Evolutionary conservation across 495 filamentous ascomycete genomes (phyloP), one percentile per base, ranked within the genome.

Genomic region (Aspergillus biplanus): DNA sequence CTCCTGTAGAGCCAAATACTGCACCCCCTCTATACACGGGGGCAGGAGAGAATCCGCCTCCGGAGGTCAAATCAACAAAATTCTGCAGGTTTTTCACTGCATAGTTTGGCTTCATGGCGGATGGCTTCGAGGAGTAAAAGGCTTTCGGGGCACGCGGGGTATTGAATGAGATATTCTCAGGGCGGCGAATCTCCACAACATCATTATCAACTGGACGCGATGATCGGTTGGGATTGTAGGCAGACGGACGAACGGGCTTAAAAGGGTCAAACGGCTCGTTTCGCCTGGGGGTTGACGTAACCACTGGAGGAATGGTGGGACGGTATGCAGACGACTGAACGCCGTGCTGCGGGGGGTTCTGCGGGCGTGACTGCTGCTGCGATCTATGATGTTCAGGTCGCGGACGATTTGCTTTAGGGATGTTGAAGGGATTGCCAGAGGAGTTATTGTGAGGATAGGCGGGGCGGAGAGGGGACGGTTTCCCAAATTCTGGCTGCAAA

Each of bases 401-500:
- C 5, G 80, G 46, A 15, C 78, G 76, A 56, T 81, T 77, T 15
- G 73, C 56, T 59, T 83, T 84, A 32, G 83, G 83, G 18, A 85
- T 76, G 56, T 84, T 84, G 68, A 85, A 85, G 6, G 80, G 73
- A 48, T 81, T 71, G 55, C 71, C 77, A 4, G 82, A 73, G 34
- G 75, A 72, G 27, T 74, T 66, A 21, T 52, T 65, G 37, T 71
- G 76, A 13, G 74, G 67, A 13, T 80, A 75, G 18, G 80, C 61
- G 12, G 78, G 80, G 62, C 86, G 72, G 64, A 82, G 68, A 34
- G 79, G 76, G n/a, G 79, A 87, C 3, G 86, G 74, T 64, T 84
- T 84, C 33, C 86, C 86, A 65, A 89, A 89, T 67, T 89, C 82
- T 42, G 84, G 82, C 44, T 82, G 71, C 4, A 69, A 44, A 8